Base-by-base conservation (phyloP, 2,329 filamentous ascomycete genomes). In the Volutella citrinella region DNA sequence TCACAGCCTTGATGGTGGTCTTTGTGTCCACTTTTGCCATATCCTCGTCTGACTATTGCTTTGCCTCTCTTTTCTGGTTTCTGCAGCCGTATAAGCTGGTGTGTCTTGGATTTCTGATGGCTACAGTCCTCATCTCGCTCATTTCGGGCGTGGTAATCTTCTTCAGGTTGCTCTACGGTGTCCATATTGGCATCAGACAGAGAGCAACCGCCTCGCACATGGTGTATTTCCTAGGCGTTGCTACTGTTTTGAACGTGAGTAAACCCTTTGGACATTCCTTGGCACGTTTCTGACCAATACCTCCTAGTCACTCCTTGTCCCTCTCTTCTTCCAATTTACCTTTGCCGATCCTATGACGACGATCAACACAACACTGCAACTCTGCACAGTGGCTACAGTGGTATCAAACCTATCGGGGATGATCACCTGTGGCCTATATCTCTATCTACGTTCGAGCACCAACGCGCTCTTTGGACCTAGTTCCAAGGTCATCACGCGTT, bases 21-120 rank as follows among this genome's bases (percentile, higher is more conserved):
- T 82, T 80, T 59, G 61, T 80, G 22, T 71, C 81, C 17, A 77
- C 79, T 12, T 63, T 74, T 35, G 65, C 76, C 30, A 61, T 72
- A 42, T 68, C 64, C 5, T 71, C 80, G 26, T 68, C 69, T 6
- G 72, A 80, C 43, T 69, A 72, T 32, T 87, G 82, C 60, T 80
- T 84, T 48, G 79, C 78, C 16, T 80, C 78, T 6, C 65, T 87
- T 7, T 77, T 84, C 45, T 85, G 78, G 77, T 83, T 82, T 42
- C 64, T 84, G 25, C 68, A 74, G 35, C 69, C 66, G 45, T 86
- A 79, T 60, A 70, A 77, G n/a, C 54, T 70, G 11, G 69, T 73
- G 6, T 74, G 71, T 37, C 73, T 85, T 35, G 66, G 65, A 9
- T 52, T 83, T 2, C 54, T 84, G 10, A 57, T 71, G 15, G 52